phyloP scores from a whole-genome alignment of 2,329 filamentous ascomycete species.

The Sporothrix pseudoabietina region DNA sequence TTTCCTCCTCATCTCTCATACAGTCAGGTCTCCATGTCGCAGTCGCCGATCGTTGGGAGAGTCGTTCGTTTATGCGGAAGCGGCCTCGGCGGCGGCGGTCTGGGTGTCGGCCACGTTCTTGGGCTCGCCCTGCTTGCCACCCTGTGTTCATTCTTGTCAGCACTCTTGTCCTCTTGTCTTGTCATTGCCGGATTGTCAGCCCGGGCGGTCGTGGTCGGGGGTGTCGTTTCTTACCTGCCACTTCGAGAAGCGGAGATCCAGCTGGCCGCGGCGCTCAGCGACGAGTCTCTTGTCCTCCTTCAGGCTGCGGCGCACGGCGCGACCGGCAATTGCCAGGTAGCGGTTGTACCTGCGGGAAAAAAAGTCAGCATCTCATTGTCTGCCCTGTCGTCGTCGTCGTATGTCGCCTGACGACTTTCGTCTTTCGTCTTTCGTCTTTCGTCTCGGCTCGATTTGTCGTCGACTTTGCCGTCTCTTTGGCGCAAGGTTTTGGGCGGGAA shows the following conservation, averaged over 20 bases:
- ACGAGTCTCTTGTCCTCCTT: conserved; percentile 89
- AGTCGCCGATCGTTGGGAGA: neutral
- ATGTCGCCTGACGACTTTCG: neutral
- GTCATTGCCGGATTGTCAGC: too few species aligned
- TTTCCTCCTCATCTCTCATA: neutral
- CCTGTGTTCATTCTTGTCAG: conserved; percentile 72
- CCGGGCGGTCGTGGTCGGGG: neutral
- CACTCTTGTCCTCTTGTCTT: neutral
- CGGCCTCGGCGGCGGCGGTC: conserved; percentile 41
- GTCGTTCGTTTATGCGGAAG: conserved; percentile 34
- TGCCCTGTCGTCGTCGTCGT: neutral
- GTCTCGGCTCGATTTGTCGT: conserved; percentile 8
- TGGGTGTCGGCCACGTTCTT: conserved; percentile 69
- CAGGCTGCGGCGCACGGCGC: conserved; percentile 91
- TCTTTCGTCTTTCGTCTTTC: neutral
- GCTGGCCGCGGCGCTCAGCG: conserved; percentile 87
- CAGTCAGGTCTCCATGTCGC: neutral
- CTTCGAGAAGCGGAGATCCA: conserved; percentile 87
- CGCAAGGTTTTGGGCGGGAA: neutral
- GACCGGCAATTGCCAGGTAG: conserved; percentile 93
- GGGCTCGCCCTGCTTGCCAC: conserved; percentile 90
- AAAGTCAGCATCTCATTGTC: conserved; percentile 4
- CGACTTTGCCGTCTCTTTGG: conserved; percentile 3
- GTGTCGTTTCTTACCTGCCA: conserved; percentile 73
- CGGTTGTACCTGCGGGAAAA: conserved; percentile 84